phyloP scores from a whole-genome alignment of 2,329 filamentous ascomycete species.

The Aspergillus amoenus region DNA sequence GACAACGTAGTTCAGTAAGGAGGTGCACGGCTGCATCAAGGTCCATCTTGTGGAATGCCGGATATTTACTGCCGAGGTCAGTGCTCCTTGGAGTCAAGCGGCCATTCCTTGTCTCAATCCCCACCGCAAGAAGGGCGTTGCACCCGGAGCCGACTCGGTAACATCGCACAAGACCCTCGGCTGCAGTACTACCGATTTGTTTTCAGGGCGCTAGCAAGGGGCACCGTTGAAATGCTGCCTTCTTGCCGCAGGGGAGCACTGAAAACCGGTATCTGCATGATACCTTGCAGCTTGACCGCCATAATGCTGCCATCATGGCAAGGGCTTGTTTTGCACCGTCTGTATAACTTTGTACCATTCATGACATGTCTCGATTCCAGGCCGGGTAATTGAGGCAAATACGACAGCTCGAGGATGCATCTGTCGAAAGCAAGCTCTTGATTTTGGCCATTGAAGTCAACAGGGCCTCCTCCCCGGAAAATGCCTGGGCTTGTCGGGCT shows the following conservation, averaged over 20 bases:
- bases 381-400: no score
- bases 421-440: no score
- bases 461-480: no score
- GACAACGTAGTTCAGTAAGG: not conserved
- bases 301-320: constrained; percentile 33
- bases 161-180: not conserved
- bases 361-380: no score
- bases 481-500: no score
- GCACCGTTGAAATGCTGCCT: no score
- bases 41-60: not conserved
- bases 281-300: constrained; percentile 46
- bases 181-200: no score
- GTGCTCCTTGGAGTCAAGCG: not conserved
- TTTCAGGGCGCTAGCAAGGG: no score
- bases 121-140: not conserved
- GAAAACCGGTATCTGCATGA: constrained; percentile 44
- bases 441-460: no score
- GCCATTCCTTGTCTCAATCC: not conserved
- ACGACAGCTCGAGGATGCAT: no score
- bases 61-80: not conserved
- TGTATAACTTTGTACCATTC: no score
- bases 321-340: no score
- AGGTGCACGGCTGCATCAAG: not conserved
- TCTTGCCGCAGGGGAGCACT: constrained; percentile 44
- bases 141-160: not conserved